phyloP scores from a whole-genome alignment of 257 asterid genomes.

The Nicotiana benthamiana region DNA sequence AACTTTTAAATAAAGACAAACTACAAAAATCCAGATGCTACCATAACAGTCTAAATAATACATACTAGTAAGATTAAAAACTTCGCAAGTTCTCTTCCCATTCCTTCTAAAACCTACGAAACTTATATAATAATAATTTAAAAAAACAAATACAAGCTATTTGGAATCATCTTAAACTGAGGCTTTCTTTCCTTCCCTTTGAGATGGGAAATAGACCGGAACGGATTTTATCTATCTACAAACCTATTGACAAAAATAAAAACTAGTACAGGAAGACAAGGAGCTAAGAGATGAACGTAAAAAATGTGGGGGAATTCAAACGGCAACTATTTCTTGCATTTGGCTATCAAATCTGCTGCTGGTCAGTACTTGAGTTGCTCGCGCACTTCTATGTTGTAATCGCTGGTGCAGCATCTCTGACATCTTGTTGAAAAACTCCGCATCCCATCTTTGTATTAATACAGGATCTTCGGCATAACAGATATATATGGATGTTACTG shows the following conservation, averaged over 20 bases:
- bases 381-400: slow-evolving; percentile 88
- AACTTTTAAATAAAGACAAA: too few species aligned
- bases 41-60: too few species aligned
- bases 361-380: slow-evolving; percentile 47
- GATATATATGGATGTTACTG: slow-evolving; percentile 85
- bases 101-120: neutral
- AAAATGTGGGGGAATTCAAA: slow-evolving; percentile 19
- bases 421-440: slow-evolving; percentile 59
- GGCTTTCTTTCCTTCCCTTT: neutral
- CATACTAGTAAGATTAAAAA: too few species aligned
- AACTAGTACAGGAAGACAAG: neutral
- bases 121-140: neutral
- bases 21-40: too few species aligned
- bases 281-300: neutral
- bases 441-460: slow-evolving; percentile 73
- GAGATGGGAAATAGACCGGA: neutral
- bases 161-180: neutral
- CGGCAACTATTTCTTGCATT: slow-evolving; percentile 38
- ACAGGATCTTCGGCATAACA: slow-evolving; percentile 92
- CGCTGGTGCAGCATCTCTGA: slow-evolving; percentile 86
- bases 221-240: neutral
- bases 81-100: neutral
- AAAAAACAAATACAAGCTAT: neutral
- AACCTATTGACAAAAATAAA: neutral
- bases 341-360: slow-evolving; percentile 50